Evolutionary conservation across 768 basidiomycete species (phyloP).

Genomic region (Amanita pseudoporphyria): DNA sequence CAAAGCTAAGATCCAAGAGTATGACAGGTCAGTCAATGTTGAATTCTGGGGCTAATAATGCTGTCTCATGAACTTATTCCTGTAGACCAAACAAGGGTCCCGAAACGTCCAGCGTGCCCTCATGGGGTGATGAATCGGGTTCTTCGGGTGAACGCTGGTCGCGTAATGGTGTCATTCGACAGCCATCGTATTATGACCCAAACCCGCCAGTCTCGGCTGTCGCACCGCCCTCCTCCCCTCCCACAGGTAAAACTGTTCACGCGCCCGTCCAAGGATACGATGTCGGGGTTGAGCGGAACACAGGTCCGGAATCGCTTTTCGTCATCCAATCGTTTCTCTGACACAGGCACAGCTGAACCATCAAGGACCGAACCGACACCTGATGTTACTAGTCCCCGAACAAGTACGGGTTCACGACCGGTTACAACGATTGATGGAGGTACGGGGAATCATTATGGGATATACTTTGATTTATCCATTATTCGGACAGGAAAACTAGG

Average conservation of each 20-base stretch:
- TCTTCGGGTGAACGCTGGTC: conserved; percentile 3
- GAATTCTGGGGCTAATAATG: not conserved
- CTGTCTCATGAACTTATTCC: not conserved
- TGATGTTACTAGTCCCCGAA: conserved; percentile 1
- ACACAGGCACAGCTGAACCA: not conserved
- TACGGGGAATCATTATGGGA: conserved; percentile 7
- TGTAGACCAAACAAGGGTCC: not conserved
- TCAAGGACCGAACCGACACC: not conserved
- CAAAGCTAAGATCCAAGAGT: conserved; percentile 77
- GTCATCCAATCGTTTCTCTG: not conserved
- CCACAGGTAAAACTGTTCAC: conserved; percentile 8
- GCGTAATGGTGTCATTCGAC: conserved; percentile 6
- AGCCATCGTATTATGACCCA: conserved; percentile 25
- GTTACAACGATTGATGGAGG: conserved; percentile 22
- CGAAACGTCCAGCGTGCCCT: not conserved
- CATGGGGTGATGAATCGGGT: not conserved
- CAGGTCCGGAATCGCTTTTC: conserved; percentile 2
- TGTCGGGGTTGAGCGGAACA: conserved; percentile 7
- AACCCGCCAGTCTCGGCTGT: conserved; percentile 12
- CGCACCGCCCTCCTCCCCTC: conserved; percentile 9
- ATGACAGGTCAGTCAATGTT: conserved; percentile 43
- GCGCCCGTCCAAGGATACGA: conserved; percentile 14
- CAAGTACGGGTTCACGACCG: conserved; percentile 3
- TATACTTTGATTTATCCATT: not conserved
- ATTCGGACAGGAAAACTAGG: conserved; percentile 48